Conservation (phyloP, 495 filamentous ascomycete genomes). For the Thozetella sp. region DNA sequence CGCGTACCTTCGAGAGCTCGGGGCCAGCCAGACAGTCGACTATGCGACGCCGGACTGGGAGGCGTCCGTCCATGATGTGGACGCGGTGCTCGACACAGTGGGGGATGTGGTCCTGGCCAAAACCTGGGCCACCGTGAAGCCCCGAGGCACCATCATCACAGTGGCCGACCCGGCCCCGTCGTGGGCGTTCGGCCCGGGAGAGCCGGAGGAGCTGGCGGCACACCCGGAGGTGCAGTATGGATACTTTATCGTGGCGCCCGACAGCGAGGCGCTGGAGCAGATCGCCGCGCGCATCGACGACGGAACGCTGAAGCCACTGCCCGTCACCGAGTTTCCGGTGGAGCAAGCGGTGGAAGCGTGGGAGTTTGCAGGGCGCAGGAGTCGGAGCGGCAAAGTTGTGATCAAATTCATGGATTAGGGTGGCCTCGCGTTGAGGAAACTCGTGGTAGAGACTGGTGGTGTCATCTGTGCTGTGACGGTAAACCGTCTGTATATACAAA, state of each 20-base stretch:
- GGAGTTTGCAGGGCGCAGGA: slow-evolving; percentile 14
- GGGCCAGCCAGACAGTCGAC: slow-evolving; percentile 49
- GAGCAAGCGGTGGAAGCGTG: slow-evolving; percentile 49
- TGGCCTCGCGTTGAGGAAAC: too few relatives aligned
- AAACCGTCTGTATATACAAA: too few relatives aligned
- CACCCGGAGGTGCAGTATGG: slow-evolving; percentile 31
- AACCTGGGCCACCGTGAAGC: slow-evolving; percentile 47
- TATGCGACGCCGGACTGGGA: slow-evolving; percentile 36
- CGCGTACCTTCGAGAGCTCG: slow-evolving; percentile 35
- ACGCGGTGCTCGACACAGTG: slow-evolving; percentile 54
- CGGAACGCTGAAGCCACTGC: slow-evolving; percentile 38
- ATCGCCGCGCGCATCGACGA: slow-evolving; percentile 48
- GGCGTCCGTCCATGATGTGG: slow-evolving; percentile 40
- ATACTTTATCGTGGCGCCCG: slow-evolving; percentile 53
- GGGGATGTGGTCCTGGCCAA: slow-evolving; percentile 45
- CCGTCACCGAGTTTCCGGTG: slow-evolving; percentile 52
- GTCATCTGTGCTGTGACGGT: too few relatives aligned
- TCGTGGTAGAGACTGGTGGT: too few relatives aligned
- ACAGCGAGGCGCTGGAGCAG: slow-evolving; percentile 39
- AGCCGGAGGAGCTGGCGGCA: slow-evolving; percentile 25
- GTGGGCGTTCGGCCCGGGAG: slow-evolving; percentile 15
- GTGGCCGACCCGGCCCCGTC: slow-evolving; percentile 46
- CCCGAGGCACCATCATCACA: slow-evolving; percentile 47
- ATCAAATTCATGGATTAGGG: slow-evolving; percentile 16
- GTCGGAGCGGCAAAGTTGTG: slow-evolving; percentile 15